A percentile compares a stretch with the other conserved stretches of the same genome.
These are phyloP conservation scores for Cystofilobasidium capitatum DNA, from an alignment of 768 basidiomycete genomes.

Conservation along the genomic window DNA sequence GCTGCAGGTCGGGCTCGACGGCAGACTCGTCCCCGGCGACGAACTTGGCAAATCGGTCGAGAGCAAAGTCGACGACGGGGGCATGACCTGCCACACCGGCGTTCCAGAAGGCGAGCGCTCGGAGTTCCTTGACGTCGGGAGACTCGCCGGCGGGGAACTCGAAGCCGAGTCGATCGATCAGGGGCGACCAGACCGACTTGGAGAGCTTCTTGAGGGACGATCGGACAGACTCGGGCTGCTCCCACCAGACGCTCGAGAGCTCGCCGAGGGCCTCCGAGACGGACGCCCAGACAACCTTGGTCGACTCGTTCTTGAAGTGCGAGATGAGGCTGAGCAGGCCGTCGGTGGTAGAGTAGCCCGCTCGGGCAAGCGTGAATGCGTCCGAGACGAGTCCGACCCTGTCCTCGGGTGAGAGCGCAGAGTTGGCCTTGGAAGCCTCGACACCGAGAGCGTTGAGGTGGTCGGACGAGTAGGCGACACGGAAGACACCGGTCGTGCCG, in stretches of 20 bases:
- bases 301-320: constrained; percentile 57
- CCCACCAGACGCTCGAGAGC: constrained; percentile 71
- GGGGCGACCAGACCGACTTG: constrained; percentile 50
- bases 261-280: constrained; percentile 51
- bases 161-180: constrained; percentile 69
- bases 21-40: constrained; percentile 64
- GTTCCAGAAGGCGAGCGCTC: constrained; percentile 57
- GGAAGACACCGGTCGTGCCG: constrained; percentile 78
- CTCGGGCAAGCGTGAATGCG: constrained; percentile 64
- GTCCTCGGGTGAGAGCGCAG: constrained; percentile 69
- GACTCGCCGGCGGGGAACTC: constrained; percentile 59
- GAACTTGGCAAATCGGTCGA: constrained; percentile 50
- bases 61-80: constrained; percentile 56
- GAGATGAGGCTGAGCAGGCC: constrained; percentile 65
- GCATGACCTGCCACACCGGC: constrained; percentile 40
- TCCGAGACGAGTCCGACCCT: constrained; percentile 75
- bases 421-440: constrained; percentile 60
- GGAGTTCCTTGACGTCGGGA: constrained; percentile 57
- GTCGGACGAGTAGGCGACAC: constrained; percentile 75
- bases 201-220: constrained; percentile 43
- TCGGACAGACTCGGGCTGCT: constrained; percentile 51
- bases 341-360: constrained; percentile 68
- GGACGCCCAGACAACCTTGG: constrained; percentile 23
- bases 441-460: constrained; percentile 65
- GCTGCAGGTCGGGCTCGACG: constrained; percentile 71